These are phyloP conservation scores for Kluyveromyces dobzhanskii DNA, from an alignment of 805 yeast genomes.

Conservation along the genomic window DNA sequence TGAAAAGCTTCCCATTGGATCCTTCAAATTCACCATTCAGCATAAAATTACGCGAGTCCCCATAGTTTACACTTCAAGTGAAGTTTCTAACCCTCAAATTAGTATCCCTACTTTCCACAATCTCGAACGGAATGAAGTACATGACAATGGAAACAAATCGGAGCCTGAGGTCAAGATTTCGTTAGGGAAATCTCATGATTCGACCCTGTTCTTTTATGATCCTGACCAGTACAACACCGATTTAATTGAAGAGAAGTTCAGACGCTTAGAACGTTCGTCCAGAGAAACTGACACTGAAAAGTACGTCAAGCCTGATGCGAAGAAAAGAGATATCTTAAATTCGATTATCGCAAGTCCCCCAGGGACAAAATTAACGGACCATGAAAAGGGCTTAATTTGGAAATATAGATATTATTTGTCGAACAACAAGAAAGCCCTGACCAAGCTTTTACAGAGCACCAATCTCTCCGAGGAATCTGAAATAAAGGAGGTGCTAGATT, in stretches of 20 bases:
- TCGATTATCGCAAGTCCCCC: constrained; percentile 71
- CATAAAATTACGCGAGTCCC: constrained; percentile 64
- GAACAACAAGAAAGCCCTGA: constrained; percentile 57
- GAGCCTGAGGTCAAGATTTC: constrained; percentile 26
- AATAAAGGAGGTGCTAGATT: constrained; percentile 66
- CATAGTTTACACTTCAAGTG: constrained; percentile 55
- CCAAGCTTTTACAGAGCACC: constrained; percentile 79
- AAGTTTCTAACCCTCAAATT: constrained; percentile 28
- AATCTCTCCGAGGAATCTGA: constrained; percentile 84
- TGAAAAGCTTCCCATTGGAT: constrained; percentile 16
- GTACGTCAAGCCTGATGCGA: constrained; percentile 84
- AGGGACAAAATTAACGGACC: constrained; percentile 68
- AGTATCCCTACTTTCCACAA: constrained; percentile 34
- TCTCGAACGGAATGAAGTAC: constrained; percentile 35
- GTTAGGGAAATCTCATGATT: constrained; percentile 20
- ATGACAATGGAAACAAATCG: constrained; percentile 20
- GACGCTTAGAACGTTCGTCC: constrained; percentile 76
- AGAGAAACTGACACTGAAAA: constrained; percentile 69
- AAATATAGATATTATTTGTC: constrained; percentile 76
- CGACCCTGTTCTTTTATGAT: constrained; percentile 44
- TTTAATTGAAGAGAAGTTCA: constrained; percentile 82
- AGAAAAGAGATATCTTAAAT: constrained; percentile 63
- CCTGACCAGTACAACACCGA: constrained; percentile 64
- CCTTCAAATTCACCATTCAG: constrained; percentile 41
- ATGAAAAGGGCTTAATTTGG: constrained; percentile 85